Conservation (phyloP, 306 rosid species). For the Astragalus glycyphyllos region DNA sequence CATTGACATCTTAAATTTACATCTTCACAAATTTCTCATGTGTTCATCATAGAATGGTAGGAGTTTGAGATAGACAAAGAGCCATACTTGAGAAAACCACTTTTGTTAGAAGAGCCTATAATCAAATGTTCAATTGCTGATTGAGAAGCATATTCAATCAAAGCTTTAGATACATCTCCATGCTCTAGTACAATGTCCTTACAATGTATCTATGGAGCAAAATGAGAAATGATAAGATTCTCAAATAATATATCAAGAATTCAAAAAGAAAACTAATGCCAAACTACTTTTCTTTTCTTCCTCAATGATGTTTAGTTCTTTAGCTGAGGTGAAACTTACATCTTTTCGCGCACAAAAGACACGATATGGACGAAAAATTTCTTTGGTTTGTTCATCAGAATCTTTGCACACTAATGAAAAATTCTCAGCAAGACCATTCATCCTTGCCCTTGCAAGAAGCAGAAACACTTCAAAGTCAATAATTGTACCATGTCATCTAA, state of each 20-base stretch:
- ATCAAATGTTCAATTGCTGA: constrained; percentile 77
- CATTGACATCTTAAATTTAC: too few relatives aligned
- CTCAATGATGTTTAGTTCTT: background rate
- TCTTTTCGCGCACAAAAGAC: constrained; percentile 89
- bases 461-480: background rate
- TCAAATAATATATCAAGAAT: constrained; percentile 10
- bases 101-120: constrained; percentile 75
- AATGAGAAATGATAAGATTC: constrained; percentile 3
- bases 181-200: constrained; percentile 77
- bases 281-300: background rate
- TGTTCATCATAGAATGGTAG: too few relatives aligned
- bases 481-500: background rate
- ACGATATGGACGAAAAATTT: constrained; percentile 78
- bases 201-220: constrained; percentile 65
- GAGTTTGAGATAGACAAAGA: background rate
- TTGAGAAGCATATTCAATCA: constrained; percentile 65
- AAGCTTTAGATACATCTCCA: constrained; percentile 65
- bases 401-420: constrained; percentile 47
- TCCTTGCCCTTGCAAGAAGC: constrained; percentile 50
- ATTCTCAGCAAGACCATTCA: constrained; percentile 26
- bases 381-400: constrained; percentile 61
- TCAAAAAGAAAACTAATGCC: constrained; percentile 16
- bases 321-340: constrained; percentile 52
- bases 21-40: background rate
- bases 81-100: constrained; percentile 71